Base-by-base conservation (phyloP, 805 yeast species). In the Candida sphagnicola region DNA sequence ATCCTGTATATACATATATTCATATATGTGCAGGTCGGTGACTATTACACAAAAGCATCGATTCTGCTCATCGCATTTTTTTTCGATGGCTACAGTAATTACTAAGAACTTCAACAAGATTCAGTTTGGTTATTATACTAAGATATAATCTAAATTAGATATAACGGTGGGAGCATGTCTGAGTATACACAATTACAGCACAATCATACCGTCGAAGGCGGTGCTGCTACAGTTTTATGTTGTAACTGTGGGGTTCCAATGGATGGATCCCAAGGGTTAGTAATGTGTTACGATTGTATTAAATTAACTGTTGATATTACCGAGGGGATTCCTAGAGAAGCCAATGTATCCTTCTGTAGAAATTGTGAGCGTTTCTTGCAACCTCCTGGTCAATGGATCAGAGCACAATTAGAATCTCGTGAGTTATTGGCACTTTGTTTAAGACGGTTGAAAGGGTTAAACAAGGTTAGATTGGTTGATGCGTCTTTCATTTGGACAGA, bases 401-500 rank as follows among this genome's bases (percentile, higher is more conserved):
- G 79, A 43, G 96, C 95, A 2, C 89, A 84, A 42, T 72, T 91
- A 37, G 99, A 93, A 66, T 85, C 95, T 17, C 75, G 99, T 62
- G 98, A 93, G 61, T 70, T 93, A 38, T 70, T 93, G 45, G 98
- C 99, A 1, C 68, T 93, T 31, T 86, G 97, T 69, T 70, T 93
- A 47, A 80, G 91, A 64, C 78, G 91, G 58, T 72, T 93, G 54
- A 87, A 85, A 52, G 98, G 98, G 40, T 72, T 93, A 49, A 81
- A 78, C 48, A 85, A 85, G 54, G 93, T 89, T 33, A 72, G 96
- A 51, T 70, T 93, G 43, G 80, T 88, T 30, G 98, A 93, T 66
- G 99, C 99, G 2, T 77, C 90, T 4, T 93, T 90, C 53, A 79
- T 95, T 45, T 93, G 99, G 99, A 93, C 99, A 1, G 99, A 93